Conservation (phyloP, 495 filamentous ascomycete genomes). For the Aspergillus hancockii region DNA sequence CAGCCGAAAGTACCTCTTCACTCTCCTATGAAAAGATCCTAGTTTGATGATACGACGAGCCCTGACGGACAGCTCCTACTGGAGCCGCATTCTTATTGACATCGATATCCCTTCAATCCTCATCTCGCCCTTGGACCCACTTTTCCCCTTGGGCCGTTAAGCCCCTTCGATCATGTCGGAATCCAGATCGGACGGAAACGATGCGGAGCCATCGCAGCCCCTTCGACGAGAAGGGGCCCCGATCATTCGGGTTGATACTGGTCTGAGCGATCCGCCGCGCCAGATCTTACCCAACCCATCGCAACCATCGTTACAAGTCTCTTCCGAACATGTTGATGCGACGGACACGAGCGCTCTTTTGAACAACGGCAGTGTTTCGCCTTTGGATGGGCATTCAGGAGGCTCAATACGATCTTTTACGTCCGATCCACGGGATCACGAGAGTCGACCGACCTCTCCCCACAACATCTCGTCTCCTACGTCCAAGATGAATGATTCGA, state of each 20-base stretch:
- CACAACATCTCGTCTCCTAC: conserved; percentile 83
- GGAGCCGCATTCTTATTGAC: conserved; percentile 27
- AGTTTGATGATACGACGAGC: conserved; percentile 17
- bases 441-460: conserved; percentile 82
- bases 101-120: conserved; percentile 17
- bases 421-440: conserved; percentile 72
- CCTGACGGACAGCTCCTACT: conserved; percentile 16
- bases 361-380: conserved; percentile 48
- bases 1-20: neutral
- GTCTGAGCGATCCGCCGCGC: conserved; percentile 24
- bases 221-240: conserved; percentile 54
- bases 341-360: conserved; percentile 41
- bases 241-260: conserved; percentile 75
- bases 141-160: conserved; percentile 5
- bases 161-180: conserved; percentile 38
- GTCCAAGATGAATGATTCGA: conserved; percentile 45
- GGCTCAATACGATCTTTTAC: conserved; percentile 55
- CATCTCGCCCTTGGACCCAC: conserved; percentile 19
- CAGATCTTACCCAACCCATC: conserved; percentile 36
- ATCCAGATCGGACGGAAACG: conserved; percentile 27
- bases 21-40: conserved; percentile 4
- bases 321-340: conserved; percentile 45
- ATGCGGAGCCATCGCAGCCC: conserved; percentile 32
- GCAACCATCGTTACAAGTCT: conserved; percentile 46
- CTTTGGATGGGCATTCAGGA: conserved; percentile 59